A percentile compares a stretch with the other conserved stretches of the same genome.
Conservation (phyloP, 73 alveolate species). For the Paramecium pentaurelia region DNA sequence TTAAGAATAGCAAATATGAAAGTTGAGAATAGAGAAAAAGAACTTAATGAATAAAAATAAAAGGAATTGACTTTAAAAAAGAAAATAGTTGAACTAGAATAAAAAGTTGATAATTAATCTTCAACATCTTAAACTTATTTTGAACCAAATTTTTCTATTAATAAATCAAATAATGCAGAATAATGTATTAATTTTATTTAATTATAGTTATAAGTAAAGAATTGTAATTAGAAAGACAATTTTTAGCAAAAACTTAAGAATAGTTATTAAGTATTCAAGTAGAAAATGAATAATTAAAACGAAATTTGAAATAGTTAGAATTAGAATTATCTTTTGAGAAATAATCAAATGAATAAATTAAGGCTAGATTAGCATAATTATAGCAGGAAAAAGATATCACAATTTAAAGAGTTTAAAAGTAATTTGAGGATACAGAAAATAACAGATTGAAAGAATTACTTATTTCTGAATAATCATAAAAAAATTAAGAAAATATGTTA, state of each 20-base stretch:
- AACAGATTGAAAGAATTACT: neutral
- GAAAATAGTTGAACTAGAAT: neutral
- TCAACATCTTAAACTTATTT: neutral
- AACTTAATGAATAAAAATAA: neutral
- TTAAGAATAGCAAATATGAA: neutral
- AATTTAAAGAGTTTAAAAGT: neutral
- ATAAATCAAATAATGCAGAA: neutral
- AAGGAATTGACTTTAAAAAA: neutral
- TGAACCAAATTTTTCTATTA: neutral
- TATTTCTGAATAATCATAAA: neutral
- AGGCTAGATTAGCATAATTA: neutral
- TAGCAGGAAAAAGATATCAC: neutral
- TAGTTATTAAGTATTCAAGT: neutral
- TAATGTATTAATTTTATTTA: neutral
- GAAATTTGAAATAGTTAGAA: neutral
- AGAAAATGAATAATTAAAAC: neutral
- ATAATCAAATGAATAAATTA: neutral
- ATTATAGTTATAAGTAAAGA: neutral
- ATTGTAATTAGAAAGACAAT: neutral
- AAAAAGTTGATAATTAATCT: neutral
- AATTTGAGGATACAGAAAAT: neutral
- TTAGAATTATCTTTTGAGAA: neutral
- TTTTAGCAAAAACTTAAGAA: neutral
- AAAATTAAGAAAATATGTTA: neutral
- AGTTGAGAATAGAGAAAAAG: conserved; percentile 30